Evolutionary conservation across 2,329 filamentous ascomycete genomes (phyloP), one percentile per base, ranked within the genome.

Genomic region (Paraphoma chrysanthemicola): DNA sequence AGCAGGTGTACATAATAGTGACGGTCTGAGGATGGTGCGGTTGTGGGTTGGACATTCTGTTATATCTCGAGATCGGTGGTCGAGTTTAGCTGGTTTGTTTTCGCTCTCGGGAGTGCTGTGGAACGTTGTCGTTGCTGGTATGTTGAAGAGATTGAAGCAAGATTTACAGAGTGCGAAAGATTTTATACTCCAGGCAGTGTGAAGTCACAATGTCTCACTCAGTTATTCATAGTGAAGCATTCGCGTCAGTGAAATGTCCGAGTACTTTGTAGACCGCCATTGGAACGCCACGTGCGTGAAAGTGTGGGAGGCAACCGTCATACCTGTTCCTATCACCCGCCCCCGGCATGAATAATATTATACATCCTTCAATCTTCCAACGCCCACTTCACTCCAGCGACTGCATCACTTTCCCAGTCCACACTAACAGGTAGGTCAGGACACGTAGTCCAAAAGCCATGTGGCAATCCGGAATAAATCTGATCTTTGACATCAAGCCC

Each of bases 401-500:
- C 16, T 2, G 45, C 42, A 4, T 56, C 48, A 12, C 3, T 36
- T 28, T 48, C 44, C 48, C 56, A 59, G 1, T 41, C 42, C n/a
- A 38, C 28, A 44, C 52, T 53, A 9, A 59, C 48, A 8, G 33
- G 28, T 30, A 59, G 36, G 7, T 59, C 18, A 10, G 56, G 56
- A 44, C 56, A 59, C 3, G 53, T 59, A 8, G 56, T 56, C 48
- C 56, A 56, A 44, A 59, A 56, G 6, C 53, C 53, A 56, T 59
- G 56, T 47, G 53, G 48, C n/a, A 56, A 41, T 4, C 48, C 56
- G 12, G 36, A n/a, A 50, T 36, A 36, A 6, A 36, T 54, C 54
- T 16, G 52, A 7, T 57, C 47, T 14, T 44, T 46, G 39, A 54
- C 48, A 4, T 56, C 43, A 9, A 61, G 16, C 1, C 55, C 52